These are phyloP conservation scores for Coemansia guatemalensis DNA, from an alignment of 192 early-diverging fungal genomes.

Conservation along the genomic window DNA sequence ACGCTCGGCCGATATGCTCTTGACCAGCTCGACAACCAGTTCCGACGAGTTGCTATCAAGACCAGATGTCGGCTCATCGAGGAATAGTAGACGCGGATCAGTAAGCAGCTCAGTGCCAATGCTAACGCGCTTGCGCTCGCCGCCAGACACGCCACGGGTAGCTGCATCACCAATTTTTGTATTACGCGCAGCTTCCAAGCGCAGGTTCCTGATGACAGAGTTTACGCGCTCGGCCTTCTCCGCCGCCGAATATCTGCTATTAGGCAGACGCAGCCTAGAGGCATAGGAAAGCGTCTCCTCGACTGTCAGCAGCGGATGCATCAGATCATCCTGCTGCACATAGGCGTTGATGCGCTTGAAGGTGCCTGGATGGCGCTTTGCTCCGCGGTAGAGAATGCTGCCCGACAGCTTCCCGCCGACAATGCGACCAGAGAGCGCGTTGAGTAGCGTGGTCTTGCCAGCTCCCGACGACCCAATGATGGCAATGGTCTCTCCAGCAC, in stretches of 20 bases:
- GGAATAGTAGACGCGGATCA: constrained; percentile 58
- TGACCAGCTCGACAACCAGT: constrained; percentile 63
- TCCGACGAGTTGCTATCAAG: constrained; percentile 71
- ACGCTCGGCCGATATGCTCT: constrained; percentile 58
- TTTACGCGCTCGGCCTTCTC: constrained; percentile 64
- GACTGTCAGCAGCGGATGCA: constrained; percentile 68
- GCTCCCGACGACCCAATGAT: constrained; percentile 94
- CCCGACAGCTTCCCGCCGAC: constrained; percentile 59
- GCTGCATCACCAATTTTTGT: constrained; percentile 55
- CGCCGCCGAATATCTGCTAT: constrained; percentile 40
- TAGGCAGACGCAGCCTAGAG: constrained; percentile 69
- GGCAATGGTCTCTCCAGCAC: constrained; percentile 74
- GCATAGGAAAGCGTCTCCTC: constrained; percentile 76
- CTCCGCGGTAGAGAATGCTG: constrained; percentile 56
- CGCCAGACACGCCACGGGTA: constrained; percentile 56
- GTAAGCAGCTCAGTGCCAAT: constrained; percentile 56
- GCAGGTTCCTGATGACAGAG: constrained; percentile 63
- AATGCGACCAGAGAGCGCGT: constrained; percentile 71
- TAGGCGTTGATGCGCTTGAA: constrained; percentile 55
- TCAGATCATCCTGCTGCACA: constrained; percentile 59
- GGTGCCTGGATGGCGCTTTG: constrained; percentile 38
- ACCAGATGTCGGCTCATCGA: constrained; percentile 64
- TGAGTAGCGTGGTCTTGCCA: constrained; percentile 88
- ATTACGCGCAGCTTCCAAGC: constrained; percentile 61
- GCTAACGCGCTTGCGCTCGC: constrained; percentile 57